Evolutionary conservation across 257 asterid species (phyloP).

Genomic region (Scutellaria barbata): DNA sequence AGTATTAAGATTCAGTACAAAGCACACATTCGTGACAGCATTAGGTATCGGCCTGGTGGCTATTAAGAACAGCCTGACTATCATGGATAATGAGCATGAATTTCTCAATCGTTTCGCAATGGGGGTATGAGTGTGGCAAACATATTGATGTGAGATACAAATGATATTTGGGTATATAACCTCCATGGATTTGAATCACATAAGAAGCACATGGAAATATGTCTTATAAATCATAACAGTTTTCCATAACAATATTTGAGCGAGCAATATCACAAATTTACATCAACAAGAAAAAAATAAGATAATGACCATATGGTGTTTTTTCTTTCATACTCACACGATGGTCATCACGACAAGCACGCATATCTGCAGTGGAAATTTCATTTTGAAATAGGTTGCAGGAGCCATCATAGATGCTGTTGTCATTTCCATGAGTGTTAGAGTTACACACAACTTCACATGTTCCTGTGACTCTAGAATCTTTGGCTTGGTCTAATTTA

Average conservation of each 20-base stretch:
- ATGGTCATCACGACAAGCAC: conserved; percentile 49
- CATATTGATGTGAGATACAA: not conserved
- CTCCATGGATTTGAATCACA: conserved; percentile 17
- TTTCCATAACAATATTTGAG: conserved; percentile 29
- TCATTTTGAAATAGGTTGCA: conserved; percentile 42
- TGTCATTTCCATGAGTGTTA: conserved; percentile 42
- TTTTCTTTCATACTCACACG: conserved; percentile 55
- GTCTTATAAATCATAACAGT: conserved; percentile 9
- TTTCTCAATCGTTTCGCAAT: not conserved
- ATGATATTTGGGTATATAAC: conserved; percentile 4
- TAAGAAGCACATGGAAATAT: not conserved
- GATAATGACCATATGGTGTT: not conserved
- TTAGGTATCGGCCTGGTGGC: not conserved
- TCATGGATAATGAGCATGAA: conserved; percentile 6
- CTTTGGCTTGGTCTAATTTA: conserved; percentile 40
- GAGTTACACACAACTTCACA: conserved; percentile 47
- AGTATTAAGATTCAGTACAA: conserved; percentile 22
- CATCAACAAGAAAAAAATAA: conserved; percentile 5
- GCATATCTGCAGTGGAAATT: conserved; percentile 38
- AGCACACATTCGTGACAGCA: conserved; percentile 18
- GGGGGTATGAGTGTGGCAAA: not conserved
- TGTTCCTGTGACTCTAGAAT: conserved; percentile 44
- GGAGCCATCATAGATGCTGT: conserved; percentile 42
- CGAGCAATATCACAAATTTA: conserved; percentile 30
- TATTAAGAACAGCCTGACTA: conserved; percentile 22